Evolutionary conservation across 2,329 filamentous ascomycete species (phyloP).

Genomic region (Metarhizium sp.): DNA sequence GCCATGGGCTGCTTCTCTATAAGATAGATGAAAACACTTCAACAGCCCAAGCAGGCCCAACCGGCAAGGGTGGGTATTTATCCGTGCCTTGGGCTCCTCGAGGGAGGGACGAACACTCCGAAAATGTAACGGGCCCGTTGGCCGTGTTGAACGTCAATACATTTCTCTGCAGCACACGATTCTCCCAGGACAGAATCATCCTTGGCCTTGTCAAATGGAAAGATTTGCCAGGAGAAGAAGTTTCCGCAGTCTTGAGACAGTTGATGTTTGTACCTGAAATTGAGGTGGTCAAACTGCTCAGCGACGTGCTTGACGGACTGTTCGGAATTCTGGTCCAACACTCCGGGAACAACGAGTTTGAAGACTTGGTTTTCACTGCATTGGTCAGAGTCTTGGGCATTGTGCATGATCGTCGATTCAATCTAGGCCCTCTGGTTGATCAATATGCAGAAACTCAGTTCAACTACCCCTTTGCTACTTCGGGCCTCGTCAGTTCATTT

Average conservation of each 20-base stretch:
- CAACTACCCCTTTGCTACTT: conserved; percentile 86
- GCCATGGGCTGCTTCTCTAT: conserved; percentile 75
- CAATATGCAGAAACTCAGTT: conserved; percentile 83
- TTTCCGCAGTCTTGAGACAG: conserved; percentile 67
- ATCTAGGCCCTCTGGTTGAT: conserved; percentile 82
- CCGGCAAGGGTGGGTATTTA: conserved; percentile 79
- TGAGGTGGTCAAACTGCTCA: conserved; percentile 89
- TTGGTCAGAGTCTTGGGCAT: conserved; percentile 86
- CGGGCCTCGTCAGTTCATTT: conserved; percentile 80
- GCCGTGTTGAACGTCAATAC: conserved; percentile 73
- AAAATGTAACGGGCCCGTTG: conserved; percentile 70
- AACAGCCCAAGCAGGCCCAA: conserved; percentile 46
- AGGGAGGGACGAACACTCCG: conserved; percentile 55
- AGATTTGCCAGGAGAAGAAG: conserved; percentile 59
- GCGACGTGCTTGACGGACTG: conserved; percentile 79
- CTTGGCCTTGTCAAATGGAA: conserved; percentile 82
- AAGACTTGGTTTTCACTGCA: conserved; percentile 85
- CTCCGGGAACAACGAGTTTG: conserved; percentile 83
- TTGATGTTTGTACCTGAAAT: conserved; percentile 94
- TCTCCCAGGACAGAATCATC: conserved; percentile 84
- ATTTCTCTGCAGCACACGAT: conserved; percentile 87
- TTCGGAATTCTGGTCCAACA: conserved; percentile 89
- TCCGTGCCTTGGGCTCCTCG: conserved; percentile 70
- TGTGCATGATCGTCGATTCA: conserved; percentile 88
- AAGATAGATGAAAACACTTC: conserved; percentile 87